Evolutionary conservation across 306 rosid genomes (phyloP), one percentile per base, ranked within the genome.

Genomic region (Ammopiptanthus mongolicus): DNA sequence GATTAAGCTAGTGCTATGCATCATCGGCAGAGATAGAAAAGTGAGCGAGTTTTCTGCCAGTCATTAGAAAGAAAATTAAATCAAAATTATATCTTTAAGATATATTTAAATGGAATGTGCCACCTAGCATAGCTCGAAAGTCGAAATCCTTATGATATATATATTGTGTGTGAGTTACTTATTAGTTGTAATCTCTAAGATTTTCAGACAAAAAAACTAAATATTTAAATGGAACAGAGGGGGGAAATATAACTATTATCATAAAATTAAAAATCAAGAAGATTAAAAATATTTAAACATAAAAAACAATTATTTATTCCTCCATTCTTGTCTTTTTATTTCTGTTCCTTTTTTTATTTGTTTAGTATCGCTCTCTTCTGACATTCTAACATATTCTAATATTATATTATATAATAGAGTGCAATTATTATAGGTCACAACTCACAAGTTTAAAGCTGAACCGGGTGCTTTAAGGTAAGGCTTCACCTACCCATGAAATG

Each of bases 401-500:
- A 25, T n/a, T n/a, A n/a, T n/a, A n/a, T n/a, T n/a, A n/a, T n/a
- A 25, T 25, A 25, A 25, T 1, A 5, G 46, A 34, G 28, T 34
- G 39, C 44, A 60, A 46, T 34, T 58, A 72, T 7, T 33, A 6
- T 1, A 5, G 8, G 8, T 34, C 8, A 34, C 36, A 56, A 36
- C 5, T 71, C 39, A 29, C 22, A 14, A 42, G 29, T 8, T 22
- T 25, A 8, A 47, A 18, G 36, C n/a, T 11, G 52, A 36, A 12
- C 2, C 4, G 0, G 33, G 70, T 21, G 52, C 33, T 11, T 19
- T 64, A 22, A 11, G 18, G 23, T 21, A 31, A 19, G 10, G 31
- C 47, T 71, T 64, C 34, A 80, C 75, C 79, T 80, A 79, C 78
- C 71, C 0, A 1, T 18, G 29, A 47, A 58, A 41, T 18, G 61